Percentiles rank a stretch among this genome's conserved stretches.
These are phyloP conservation scores for Mucor saturninus DNA, from an alignment of 371 early-diverging fungal species.

Conservation along the genomic window DNA sequence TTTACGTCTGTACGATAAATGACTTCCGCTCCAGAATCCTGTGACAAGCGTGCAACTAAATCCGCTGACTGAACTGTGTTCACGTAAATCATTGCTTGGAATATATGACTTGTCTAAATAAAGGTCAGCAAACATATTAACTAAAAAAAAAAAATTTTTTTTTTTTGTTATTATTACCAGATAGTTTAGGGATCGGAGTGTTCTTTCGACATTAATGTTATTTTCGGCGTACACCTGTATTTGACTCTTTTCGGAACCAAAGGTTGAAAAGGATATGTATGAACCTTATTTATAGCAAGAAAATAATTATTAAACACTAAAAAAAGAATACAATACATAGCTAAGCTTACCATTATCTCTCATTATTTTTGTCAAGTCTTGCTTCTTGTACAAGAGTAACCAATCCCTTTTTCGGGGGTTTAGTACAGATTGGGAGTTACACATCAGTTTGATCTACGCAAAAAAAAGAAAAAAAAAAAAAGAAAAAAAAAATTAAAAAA, in stretches of 20 bases:
- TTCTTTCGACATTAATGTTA: conserved; percentile 73
- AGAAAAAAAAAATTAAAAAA: not conserved
- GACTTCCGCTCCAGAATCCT: conserved; percentile 50
- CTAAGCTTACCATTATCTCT: conserved; percentile 26
- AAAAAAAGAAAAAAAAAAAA: not conserved
- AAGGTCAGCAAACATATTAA: not conserved
- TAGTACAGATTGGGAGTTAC: conserved; percentile 32
- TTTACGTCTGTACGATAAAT: conserved; percentile 35
- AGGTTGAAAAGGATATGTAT: conserved; percentile 22
- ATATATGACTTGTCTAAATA: conserved; percentile 33
- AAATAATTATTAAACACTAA: not conserved
- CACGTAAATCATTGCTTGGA: conserved; percentile 35
- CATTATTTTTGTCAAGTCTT: conserved; percentile 30
- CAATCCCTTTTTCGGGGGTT: conserved; percentile 33
- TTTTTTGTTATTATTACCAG: conserved; percentile 52
- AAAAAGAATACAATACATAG: not conserved
- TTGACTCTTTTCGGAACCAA: conserved; percentile 43
- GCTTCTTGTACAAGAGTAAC: conserved; percentile 28
- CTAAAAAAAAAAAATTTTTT: not conserved
- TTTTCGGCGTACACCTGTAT: conserved; percentile 72
- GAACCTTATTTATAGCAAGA: conserved; percentile 7
- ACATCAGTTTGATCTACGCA: conserved; percentile 31
- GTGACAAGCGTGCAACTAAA: conserved; percentile 40
- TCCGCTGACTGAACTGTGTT: conserved; percentile 28
- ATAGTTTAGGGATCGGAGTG: conserved; percentile 72